A percentile compares a stretch with the other conserved stretches of the same genome.
phyloP scores from a whole-genome alignment of 192 early-diverging fungal genomes.

The Diversispora eburnea region DNA sequence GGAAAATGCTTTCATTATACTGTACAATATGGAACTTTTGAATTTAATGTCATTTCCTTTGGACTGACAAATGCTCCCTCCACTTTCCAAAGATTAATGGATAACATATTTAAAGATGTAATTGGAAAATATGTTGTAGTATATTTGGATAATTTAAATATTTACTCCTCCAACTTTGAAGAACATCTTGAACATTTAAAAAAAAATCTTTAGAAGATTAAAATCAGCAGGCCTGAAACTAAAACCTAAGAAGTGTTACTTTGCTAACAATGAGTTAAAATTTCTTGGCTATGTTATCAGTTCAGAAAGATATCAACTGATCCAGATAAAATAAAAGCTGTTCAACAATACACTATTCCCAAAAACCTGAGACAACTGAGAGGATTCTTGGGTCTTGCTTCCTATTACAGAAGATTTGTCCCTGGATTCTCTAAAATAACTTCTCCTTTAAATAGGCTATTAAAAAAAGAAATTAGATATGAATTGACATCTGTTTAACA shows the following conservation, averaged over 20 bases:
- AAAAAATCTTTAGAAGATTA: background rate
- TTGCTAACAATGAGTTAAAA: background rate
- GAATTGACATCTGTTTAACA: background rate
- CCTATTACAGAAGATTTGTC: too few relatives aligned
- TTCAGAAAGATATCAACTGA: background rate
- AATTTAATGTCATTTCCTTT: too few relatives aligned
- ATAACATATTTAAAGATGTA: background rate
- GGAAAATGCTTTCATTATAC: too few relatives aligned
- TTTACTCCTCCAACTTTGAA: background rate
- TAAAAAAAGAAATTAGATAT: background rate
- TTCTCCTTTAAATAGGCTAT: too few relatives aligned
- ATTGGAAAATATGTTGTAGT: background rate
- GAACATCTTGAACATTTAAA: background rate
- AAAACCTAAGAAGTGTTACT: background rate
- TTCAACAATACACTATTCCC: background rate
- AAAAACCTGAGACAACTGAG: too few relatives aligned
- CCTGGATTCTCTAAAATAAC: too few relatives aligned
- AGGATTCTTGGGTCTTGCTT: too few relatives aligned
- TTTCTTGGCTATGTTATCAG: slow-evolving; percentile 4
- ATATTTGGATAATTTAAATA: background rate
- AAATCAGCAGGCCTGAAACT: background rate
- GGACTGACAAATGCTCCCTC: background rate
- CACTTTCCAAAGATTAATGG: background rate
- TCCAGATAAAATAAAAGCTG: background rate
- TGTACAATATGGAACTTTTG: too few relatives aligned